phyloP scores from a whole-genome alignment of 108 stramenopile species.

The Cyclotella baltica region DNA sequence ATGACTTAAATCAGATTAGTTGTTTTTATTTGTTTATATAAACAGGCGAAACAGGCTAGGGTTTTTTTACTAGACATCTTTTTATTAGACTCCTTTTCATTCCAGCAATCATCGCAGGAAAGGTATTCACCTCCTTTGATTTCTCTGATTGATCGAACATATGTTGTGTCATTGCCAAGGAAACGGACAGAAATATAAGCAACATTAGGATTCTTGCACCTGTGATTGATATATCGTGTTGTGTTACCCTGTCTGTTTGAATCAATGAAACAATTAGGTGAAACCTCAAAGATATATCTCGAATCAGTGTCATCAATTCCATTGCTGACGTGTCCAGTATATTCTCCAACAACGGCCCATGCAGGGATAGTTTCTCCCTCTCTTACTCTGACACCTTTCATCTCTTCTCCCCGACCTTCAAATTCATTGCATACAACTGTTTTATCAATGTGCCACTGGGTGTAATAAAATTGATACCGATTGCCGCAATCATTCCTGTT shows the following conservation, averaged over 20 bases:
- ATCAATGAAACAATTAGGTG: neutral
- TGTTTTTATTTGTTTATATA: too few species aligned
- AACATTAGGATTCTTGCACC: neutral
- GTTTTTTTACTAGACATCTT: too few species aligned
- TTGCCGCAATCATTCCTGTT: too few species aligned
- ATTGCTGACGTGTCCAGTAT: neutral
- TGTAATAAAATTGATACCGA: too few species aligned
- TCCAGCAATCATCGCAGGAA: too few species aligned
- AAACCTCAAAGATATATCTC: neutral
- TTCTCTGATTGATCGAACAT: conserved; percentile 2
- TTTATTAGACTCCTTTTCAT: too few species aligned
- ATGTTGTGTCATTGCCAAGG: neutral
- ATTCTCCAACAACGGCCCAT: neutral
- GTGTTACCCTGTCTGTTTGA: neutral
- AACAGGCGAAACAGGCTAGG: too few species aligned
- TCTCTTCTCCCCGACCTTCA: too few species aligned
- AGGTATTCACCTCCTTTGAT: neutral
- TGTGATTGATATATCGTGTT: neutral
- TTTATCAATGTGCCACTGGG: too few species aligned
- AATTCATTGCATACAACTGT: too few species aligned
- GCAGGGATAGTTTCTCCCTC: neutral
- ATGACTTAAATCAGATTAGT: too few species aligned
- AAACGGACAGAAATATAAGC: neutral
- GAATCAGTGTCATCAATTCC: neutral
- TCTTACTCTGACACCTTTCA: neutral